phyloP scores from a whole-genome alignment of 2,329 filamentous ascomycete species.

The Didymosphaeria variabile region DNA sequence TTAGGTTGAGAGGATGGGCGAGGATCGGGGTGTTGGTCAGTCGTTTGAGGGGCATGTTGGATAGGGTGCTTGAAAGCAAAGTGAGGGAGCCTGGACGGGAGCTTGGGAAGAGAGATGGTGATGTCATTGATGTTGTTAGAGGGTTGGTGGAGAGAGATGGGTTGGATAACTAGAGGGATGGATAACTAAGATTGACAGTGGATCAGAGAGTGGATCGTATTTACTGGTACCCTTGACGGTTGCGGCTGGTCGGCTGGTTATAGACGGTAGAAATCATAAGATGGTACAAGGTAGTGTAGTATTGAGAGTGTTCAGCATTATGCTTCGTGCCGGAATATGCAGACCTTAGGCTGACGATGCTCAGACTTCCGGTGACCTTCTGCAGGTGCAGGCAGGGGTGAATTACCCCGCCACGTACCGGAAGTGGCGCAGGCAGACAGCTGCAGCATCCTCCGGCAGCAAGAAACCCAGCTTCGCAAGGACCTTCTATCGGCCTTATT shows the following conservation, averaged over 20 bases:
- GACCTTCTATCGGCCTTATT: no score
- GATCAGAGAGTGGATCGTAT: neutral
- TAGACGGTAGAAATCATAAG: neutral
- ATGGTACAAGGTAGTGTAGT: neutral
- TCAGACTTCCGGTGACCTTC: neutral
- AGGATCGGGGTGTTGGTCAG: constrained; percentile 90
- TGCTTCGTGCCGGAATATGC: neutral
- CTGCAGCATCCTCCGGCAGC: neutral
- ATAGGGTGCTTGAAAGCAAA: constrained; percentile 81
- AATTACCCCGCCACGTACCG: neutral
- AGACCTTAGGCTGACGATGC: neutral
- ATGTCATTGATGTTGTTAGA: constrained; percentile 79
- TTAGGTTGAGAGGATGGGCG: constrained; percentile 88
- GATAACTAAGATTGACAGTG: no score
- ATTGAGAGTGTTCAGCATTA: neutral
- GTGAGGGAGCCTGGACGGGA: constrained; percentile 77
- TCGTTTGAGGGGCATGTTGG: constrained; percentile 83
- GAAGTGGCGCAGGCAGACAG: constrained; percentile 1
- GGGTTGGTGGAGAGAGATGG: constrained; percentile 90
- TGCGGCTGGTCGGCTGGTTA: neutral
- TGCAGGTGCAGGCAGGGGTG: neutral
- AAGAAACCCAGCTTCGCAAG: no score
- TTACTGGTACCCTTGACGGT: neutral
- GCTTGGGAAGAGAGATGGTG: constrained; percentile 57
- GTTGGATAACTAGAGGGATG: constrained; percentile 67